Base-by-base conservation (phyloP, 2,329 filamentous ascomycete species). In the Cercospora beticola region DNA sequence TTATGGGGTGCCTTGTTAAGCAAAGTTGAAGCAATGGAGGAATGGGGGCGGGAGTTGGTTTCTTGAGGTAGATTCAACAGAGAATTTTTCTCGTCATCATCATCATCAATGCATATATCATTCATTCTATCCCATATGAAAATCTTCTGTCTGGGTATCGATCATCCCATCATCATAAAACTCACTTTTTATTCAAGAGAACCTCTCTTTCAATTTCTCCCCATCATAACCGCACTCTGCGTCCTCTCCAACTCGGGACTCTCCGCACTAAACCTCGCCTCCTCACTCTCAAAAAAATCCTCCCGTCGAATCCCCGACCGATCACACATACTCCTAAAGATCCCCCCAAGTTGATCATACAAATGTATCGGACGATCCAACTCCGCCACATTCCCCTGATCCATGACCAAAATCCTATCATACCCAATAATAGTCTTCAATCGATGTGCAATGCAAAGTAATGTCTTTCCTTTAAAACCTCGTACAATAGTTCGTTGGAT, bases 371-470 rank as follows among this genome's bases (percentile, higher is more conserved):
- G 95, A 14, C 87, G 86, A 76, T 92, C 95, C 71, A 98, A 84
- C 85, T 98, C 94, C 0, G 92, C 92, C 76, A 99, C 97, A 16
- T 82, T 82, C 0, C 95, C 95, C 56, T 89, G 86, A 75, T 98
- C 94, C 94, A 99, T 97, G 74, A 99, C 95, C 76, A 93, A 94
- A 78, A 99, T 97, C 58, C 94, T 89, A 80, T 99, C 94, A 80
- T 98, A 98, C 6, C 74, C 89, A 70, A 98, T 90, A 71, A 99
- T 97, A 0, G 95, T 98, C 76, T 92, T 90, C 75, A 98, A 83
- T 5, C 94, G 87, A 81, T 98, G 94, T 5, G 94, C 94, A 78
- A 98, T 97, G 80, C 93, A 97, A 23, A 98, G 83, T 58, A 98
- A 82, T 2, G 94, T 97, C 83, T 91, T 92, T 68, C 93, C 94